phyloP scores from a whole-genome alignment of 345 rosid genomes.

The Ailanthus altissimus region DNA sequence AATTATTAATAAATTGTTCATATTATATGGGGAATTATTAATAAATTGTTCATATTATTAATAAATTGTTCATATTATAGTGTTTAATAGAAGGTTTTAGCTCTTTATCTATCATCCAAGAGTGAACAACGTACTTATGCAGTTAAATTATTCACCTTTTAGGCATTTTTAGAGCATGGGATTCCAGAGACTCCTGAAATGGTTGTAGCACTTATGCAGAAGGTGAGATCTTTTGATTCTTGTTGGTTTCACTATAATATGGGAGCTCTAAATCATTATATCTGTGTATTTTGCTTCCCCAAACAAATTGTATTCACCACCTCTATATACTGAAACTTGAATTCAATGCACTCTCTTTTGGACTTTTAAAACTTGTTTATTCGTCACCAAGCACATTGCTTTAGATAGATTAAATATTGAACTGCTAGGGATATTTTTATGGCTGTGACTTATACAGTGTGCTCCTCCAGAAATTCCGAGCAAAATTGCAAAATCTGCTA shows the following conservation, averaged over 20 bases:
- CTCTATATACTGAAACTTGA: constrained; percentile 3
- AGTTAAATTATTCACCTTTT: constrained; percentile 11
- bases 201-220: constrained; percentile 84
- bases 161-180: constrained; percentile 86
- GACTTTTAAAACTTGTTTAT: background rate
- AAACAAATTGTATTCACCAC: background rate
- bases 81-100: background rate
- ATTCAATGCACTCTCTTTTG: background rate
- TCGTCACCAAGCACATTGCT: constrained; percentile 1
- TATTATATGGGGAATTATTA: background rate
- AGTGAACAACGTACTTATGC: constrained; percentile 14
- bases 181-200: constrained; percentile 73
- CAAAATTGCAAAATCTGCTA: background rate
- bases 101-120: constrained; percentile 1
- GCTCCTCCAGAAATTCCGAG: background rate
- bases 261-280: background rate
- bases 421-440: background rate
- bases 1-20: background rate
- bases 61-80: background rate
- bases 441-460: background rate
- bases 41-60: background rate
- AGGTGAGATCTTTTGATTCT: constrained; percentile 46
- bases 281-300: background rate
- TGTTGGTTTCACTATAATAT: background rate
- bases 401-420: background rate